Evolutionary conservation across 768 basidiomycete genomes (phyloP), one percentile per base, ranked within the genome.

Genomic region (Pisolithus albus): DNA sequence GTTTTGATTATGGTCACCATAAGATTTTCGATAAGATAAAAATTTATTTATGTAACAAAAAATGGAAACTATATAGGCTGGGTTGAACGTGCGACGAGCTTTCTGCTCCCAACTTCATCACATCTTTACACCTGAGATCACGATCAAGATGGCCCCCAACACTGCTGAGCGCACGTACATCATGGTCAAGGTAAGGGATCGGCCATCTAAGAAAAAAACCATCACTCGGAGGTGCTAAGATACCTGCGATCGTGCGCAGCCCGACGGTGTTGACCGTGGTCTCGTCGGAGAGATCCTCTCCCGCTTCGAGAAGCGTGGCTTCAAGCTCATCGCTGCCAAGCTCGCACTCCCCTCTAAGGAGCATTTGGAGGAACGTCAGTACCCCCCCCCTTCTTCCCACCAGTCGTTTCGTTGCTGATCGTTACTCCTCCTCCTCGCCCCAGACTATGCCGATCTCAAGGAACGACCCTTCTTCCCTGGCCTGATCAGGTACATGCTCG

Each of bases 301-400:
- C 66, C 83, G 95, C 63, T 98, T 99, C 73, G 96, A 99, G 82
- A 84, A 88, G 77, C 92, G 95, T 60, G 96, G 96, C 60, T 99
- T 83, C 85, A 96, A 97, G 80, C 86, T 98, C 69, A 77, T 87
- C 66, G 95, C 95, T 53, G 77, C 97, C 67, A 97, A 99, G 78
- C 78, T 97, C 67, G 84, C 84, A 56, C 82, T 85, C 43, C 78
- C 96, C 40, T 78, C 84, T 59, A 72, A 78, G 55, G 80, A 79
- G 63, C 94, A 92, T 74, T 91, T 99, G 66, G 88, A 96, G 77
- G 82, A 90, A 66, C 96, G 90, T 91, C 15, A 43, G 72, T 65
- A n/a, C n/a, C n/a, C n/a, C n/a, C 24, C 26, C 28, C 18, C 28
- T 4, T 32, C 46, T 43, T 43, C 8, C 8, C 1, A 13, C 13